Conservation (phyloP, 176 grass and related monocot genomes). For the Luzula sylvatica region DNA sequence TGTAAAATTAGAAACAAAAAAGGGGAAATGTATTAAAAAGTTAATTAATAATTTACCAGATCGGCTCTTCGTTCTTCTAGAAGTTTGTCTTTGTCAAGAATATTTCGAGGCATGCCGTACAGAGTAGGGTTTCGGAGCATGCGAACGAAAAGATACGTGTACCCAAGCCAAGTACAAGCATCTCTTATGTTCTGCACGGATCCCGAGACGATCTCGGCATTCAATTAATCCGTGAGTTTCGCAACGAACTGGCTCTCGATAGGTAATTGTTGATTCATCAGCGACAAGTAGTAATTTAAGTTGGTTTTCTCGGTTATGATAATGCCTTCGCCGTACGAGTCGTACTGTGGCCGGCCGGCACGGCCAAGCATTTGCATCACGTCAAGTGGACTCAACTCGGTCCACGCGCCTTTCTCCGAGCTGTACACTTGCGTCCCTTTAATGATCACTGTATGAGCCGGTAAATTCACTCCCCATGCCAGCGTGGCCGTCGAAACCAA, state of each 20-base stretch:
- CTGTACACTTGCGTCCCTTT: constrained; percentile 91
- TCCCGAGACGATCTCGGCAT: constrained; percentile 70
- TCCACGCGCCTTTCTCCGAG: constrained; percentile 84
- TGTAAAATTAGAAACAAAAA: too few species aligned
- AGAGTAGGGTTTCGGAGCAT: constrained; percentile 76
- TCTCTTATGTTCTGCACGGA: constrained; percentile 71
- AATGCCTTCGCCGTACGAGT: constrained; percentile 74
- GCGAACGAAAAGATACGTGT: constrained; percentile 67
- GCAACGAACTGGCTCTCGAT: constrained; percentile 86
- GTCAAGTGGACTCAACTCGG: constrained; percentile 74
- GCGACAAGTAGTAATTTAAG: constrained; percentile 69
- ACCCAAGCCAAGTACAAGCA: constrained; percentile 72
- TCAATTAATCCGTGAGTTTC: constrained; percentile 55
- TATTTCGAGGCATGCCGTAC: constrained; percentile 60
- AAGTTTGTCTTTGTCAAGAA: constrained; percentile 52
- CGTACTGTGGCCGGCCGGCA: constrained; percentile 87
- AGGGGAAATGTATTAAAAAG: too few species aligned
- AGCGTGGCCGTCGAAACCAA: constrained; percentile 72
- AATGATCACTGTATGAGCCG: too few species aligned
- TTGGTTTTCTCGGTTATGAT: constrained; percentile 73
- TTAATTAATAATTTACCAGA: too few species aligned
- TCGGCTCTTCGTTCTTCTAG: constrained; percentile 76
- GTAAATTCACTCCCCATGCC: too few species aligned
- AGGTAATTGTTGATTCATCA: constrained; percentile 79
- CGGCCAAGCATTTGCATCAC: constrained; percentile 95